These are phyloP conservation scores for Tetracladium setigerum DNA, from an alignment of 495 filamentous ascomycete genomes.

Conservation along the genomic window DNA sequence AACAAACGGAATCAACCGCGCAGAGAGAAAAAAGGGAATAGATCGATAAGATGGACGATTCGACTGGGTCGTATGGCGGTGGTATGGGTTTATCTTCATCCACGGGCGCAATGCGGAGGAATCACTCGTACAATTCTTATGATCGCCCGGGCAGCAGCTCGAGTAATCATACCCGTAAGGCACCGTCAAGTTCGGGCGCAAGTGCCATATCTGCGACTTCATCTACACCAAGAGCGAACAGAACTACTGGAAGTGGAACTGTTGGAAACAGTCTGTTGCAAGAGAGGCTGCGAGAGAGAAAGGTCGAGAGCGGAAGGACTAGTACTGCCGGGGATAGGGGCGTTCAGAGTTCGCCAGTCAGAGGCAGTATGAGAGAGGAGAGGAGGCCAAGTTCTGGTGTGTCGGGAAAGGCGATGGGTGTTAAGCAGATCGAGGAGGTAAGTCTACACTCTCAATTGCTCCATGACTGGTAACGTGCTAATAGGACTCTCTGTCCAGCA, in stretches of 20 bases:
- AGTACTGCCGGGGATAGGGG: neutral
- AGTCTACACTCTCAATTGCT: slow-evolving; percentile 19
- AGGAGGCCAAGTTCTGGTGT: slow-evolving; percentile 24
- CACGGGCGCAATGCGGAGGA: slow-evolving; percentile 15
- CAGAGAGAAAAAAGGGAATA: too few relatives aligned
- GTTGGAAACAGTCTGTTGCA: slow-evolving; percentile 38
- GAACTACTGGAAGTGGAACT: neutral
- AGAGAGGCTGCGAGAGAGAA: slow-evolving; percentile 42
- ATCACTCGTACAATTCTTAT: slow-evolving; percentile 26
- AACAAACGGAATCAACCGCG: slow-evolving; percentile 1
- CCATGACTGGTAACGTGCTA: slow-evolving; percentile 24
- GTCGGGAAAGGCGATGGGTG: slow-evolving; percentile 25
- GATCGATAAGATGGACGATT: too few relatives aligned
- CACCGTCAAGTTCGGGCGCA: slow-evolving; percentile 26
- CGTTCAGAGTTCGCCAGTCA: slow-evolving; percentile 21
- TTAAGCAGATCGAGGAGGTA: slow-evolving; percentile 27
- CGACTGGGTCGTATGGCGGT: too few relatives aligned
- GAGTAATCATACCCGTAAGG: slow-evolving; percentile 31
- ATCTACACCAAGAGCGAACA: slow-evolving; percentile 1
- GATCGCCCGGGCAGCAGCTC: slow-evolving; percentile 35
- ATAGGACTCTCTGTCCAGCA: slow-evolving; percentile 28
- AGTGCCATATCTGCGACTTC: slow-evolving; percentile 10
- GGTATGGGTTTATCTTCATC: slow-evolving; percentile 19
- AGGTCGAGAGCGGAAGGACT: slow-evolving; percentile 33
- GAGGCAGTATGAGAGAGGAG: slow-evolving; percentile 9